phyloP scores from a whole-genome alignment of 2,329 filamentous ascomycete species.

The Fonsecaea pedrosoi region DNA sequence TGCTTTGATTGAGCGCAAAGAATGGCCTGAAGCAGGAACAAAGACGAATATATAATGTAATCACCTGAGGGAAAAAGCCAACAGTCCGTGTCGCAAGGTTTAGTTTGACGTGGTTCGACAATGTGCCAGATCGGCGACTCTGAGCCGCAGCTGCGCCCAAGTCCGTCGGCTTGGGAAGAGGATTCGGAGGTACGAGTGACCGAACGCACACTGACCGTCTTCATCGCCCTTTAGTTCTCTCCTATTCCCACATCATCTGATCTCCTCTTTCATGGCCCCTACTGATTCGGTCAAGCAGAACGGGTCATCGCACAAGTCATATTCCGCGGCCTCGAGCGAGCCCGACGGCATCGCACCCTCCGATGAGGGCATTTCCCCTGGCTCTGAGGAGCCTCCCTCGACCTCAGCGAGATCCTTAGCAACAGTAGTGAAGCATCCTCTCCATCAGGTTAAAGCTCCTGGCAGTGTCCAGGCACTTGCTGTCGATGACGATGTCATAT shows the following conservation, averaged over 20 bases:
- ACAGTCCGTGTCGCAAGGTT: background rate
- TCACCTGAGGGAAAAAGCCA: conserved; percentile 5
- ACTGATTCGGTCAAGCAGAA: conserved; percentile 22
- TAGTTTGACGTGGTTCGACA: background rate
- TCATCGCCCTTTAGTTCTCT: background rate
- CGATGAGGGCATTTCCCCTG: conserved; percentile 3
- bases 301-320: conserved; percentile 7
- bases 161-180: conserved; percentile 15
- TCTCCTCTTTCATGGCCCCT: conserved; percentile 24
- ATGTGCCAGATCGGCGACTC: conserved; percentile 35
- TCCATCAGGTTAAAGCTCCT: conserved; percentile 36
- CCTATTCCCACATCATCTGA: conserved; percentile 9
- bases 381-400: conserved; percentile 6
- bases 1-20: background rate
- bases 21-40: background rate
- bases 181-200: conserved; percentile 11
- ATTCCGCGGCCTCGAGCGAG: background rate
- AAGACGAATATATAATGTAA: background rate
- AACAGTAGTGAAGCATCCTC: conserved; percentile 22
- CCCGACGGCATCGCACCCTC: conserved; percentile 7
- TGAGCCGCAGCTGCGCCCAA: conserved; percentile 11
- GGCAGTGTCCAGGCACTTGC: conserved; percentile 72
- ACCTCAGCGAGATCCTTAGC: background rate
- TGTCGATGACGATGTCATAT: conserved; percentile 80
- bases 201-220: conserved; percentile 5